Evolutionary conservation across 139 green algal species (phyloP).

Genomic region (Picochlorum sp.): DNA sequence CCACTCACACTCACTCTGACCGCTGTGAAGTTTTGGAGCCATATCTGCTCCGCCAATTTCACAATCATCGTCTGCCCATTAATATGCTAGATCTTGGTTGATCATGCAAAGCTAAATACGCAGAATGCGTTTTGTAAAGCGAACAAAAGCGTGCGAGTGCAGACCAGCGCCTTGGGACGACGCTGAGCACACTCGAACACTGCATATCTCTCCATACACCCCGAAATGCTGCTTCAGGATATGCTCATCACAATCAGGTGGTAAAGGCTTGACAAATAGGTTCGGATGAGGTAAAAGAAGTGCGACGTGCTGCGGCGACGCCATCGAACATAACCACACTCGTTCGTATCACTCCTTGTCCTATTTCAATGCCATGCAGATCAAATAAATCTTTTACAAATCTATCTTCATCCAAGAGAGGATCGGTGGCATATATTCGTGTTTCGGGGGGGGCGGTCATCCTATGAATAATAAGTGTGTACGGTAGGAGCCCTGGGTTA

Average conservation of each 20-base stretch:
- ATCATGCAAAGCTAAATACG: slow-evolving; percentile 7
- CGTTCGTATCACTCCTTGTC: too few relatives aligned
- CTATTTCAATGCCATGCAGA: too few relatives aligned
- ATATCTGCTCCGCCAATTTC: slow-evolving; percentile 27
- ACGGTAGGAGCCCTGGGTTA: too few relatives aligned
- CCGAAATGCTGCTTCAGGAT: not conserved
- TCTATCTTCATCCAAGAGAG: too few relatives aligned
- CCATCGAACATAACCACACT: too few relatives aligned
- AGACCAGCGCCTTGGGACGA: not conserved
- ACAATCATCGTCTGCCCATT: slow-evolving; percentile 12
- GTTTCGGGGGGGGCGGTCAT: too few relatives aligned
- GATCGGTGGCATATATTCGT: too few relatives aligned
- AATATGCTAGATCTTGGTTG: slow-evolving; percentile 4
- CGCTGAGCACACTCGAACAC: not conserved
- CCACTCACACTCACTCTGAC: slow-evolving; percentile 18
- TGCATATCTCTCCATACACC: slow-evolving; percentile 4
- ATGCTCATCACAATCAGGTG: not conserved
- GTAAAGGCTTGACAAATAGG: slow-evolving; percentile 1
- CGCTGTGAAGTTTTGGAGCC: slow-evolving; percentile 20
- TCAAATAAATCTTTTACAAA: too few relatives aligned
- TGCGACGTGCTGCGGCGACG: too few relatives aligned
- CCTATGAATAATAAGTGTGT: too few relatives aligned
- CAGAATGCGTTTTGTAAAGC: slow-evolving; percentile 1
- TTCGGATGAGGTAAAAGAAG: not conserved
- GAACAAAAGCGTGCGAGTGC: slow-evolving; percentile 8